Percentiles rank a stretch among this genome's conserved stretches.
These are phyloP conservation scores for Capillidium heterosporum DNA, from an alignment of 371 early-diverging fungal genomes.

Conservation along the genomic window DNA sequence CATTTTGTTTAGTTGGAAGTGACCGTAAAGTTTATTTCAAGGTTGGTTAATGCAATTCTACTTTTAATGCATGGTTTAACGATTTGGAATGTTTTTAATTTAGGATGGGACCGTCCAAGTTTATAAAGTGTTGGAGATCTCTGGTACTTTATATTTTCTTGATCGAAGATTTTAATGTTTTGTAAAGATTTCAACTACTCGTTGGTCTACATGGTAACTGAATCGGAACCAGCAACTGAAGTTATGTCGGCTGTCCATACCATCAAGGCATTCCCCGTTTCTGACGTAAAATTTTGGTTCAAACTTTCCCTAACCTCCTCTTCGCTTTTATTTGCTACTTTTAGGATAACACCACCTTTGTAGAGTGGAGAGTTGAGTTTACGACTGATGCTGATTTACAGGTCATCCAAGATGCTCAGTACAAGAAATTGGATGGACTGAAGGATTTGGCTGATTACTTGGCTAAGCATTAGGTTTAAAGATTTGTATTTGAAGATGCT, in stretches of 20 bases:
- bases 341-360: conserved; percentile 35
- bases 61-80: background rate
- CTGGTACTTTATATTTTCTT: background rate
- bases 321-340: background rate
- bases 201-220: conserved; percentile 38
- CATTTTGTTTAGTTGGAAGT: background rate
- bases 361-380: conserved; percentile 40
- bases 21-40: conserved; percentile 1
- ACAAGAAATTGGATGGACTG: conserved; percentile 44
- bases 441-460: conserved; percentile 17
- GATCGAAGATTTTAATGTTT: background rate
- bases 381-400: conserved; percentile 26
- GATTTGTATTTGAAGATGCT: too few species aligned
- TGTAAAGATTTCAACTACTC: conserved; percentile 22
- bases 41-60: background rate
- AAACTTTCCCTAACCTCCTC: background rate
- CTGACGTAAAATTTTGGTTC: conserved; percentile 10
- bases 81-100: background rate
- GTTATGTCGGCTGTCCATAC: conserved; percentile 35
- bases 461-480: too few species aligned
- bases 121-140: background rate
- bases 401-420: conserved; percentile 35
- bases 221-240: conserved; percentile 26
- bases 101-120: conserved; percentile 1
- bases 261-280: conserved; percentile 24